These are phyloP conservation scores for Triticum urartu DNA, from an alignment of 176 grass and related monocot genomes.

Conservation along the genomic window DNA sequence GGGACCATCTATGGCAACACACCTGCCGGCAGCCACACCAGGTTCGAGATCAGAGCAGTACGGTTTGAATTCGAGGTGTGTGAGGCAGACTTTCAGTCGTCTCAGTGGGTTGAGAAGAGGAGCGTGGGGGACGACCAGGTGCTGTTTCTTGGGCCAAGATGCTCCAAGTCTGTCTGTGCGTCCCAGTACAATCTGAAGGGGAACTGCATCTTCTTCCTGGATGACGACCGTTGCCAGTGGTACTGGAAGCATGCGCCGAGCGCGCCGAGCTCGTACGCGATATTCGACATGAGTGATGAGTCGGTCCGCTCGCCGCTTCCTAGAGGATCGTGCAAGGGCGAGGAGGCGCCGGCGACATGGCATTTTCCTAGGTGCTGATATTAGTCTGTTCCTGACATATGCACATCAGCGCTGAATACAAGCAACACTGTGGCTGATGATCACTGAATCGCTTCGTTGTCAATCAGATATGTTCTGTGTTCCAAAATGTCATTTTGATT, in stretches of 20 bases:
- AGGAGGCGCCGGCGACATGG: conserved; percentile 5
- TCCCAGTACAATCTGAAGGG: conserved; percentile 20
- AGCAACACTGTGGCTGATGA: background rate
- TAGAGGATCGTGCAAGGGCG: background rate
- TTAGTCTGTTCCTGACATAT: background rate
- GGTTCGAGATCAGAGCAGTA: background rate
- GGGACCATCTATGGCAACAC: background rate
- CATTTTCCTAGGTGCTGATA: background rate
- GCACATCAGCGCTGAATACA: background rate
- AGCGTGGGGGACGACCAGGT: conserved; percentile 7
- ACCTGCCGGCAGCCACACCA: background rate
- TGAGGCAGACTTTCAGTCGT: background rate
- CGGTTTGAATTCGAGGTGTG: conserved; percentile 14
- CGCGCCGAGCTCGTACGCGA: background rate
- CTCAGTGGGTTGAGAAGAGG: background rate
- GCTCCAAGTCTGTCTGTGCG: conserved; percentile 10
- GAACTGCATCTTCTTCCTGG: conserved; percentile 17
- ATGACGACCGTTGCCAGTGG: background rate
- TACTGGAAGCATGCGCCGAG: background rate
- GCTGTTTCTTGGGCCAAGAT: conserved; percentile 12
- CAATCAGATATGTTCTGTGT: background rate
- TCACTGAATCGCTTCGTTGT: background rate
- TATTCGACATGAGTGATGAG: conserved; percentile 7
- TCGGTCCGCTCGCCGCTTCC: background rate
- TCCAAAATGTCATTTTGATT: background rate